A percentile compares a stretch with the other conserved stretches of the same genome.
These are phyloP conservation scores for Pseudozyma tsukubaensis DNA, from an alignment of 1,284 basidiomycete species.

Conservation along the genomic window DNA sequence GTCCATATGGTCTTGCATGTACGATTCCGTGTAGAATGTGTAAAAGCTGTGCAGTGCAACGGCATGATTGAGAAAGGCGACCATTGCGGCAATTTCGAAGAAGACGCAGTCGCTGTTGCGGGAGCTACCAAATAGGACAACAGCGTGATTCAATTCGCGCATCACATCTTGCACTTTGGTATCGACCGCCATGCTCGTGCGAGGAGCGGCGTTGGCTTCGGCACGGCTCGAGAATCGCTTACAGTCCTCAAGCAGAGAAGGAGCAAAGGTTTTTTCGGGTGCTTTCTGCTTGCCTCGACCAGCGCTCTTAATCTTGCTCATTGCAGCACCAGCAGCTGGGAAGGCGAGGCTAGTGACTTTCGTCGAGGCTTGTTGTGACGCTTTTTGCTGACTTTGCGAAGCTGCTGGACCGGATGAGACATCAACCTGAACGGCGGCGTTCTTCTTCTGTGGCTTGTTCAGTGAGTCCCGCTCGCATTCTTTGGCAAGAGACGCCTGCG, in stretches of 20 bases:
- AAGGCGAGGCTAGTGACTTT: too few relatives aligned
- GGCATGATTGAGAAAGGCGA: constrained; percentile 35
- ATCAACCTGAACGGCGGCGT: too few relatives aligned
- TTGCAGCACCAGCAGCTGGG: not conserved
- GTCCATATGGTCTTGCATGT: constrained; percentile 4
- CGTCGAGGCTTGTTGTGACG: too few relatives aligned
- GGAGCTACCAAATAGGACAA: not conserved
- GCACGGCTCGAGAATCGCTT: constrained; percentile 2
- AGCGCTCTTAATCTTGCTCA: too few relatives aligned
- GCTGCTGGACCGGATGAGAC: too few relatives aligned
- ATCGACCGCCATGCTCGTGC: constrained; percentile 9
- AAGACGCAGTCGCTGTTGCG: too few relatives aligned
- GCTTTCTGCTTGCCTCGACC: constrained; percentile 11
- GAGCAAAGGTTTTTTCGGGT: constrained; percentile 2
- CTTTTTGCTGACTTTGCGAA: too few relatives aligned
- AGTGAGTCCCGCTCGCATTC: too few relatives aligned
- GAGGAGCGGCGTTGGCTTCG: constrained; percentile 12
- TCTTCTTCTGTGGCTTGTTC: not conserved
- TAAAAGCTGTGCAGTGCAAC: constrained; percentile 14
- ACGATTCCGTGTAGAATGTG: constrained; percentile 11
- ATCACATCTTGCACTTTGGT: constrained; percentile 13
- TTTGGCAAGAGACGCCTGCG: not conserved
- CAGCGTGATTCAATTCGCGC: constrained; percentile 19
- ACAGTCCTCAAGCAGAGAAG: constrained; percentile 21
- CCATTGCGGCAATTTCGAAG: not conserved